A percentile compares a stretch with the other conserved stretches of the same genome.
These are phyloP conservation scores for Sarocladium strictum DNA, from an alignment of 2,329 filamentous ascomycete genomes.

Conservation along the genomic window DNA sequence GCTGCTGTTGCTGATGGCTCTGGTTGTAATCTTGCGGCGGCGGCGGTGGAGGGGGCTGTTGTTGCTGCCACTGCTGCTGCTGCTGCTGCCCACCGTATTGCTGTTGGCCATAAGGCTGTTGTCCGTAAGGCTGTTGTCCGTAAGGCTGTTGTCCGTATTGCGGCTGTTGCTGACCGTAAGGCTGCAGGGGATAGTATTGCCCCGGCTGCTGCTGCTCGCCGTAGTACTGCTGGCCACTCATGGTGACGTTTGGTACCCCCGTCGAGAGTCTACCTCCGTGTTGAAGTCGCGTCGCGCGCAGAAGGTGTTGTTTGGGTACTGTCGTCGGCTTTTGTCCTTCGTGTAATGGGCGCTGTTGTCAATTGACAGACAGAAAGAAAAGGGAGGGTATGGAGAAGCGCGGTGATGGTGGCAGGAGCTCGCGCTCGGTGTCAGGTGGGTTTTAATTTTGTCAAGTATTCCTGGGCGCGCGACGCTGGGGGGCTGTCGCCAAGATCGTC, in stretches of 20 bases:
- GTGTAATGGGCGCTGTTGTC: background rate
- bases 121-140: slow-evolving; percentile 21
- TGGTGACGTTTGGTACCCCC: background rate
- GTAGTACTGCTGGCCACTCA: slow-evolving; percentile 6
- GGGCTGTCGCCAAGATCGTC: background rate
- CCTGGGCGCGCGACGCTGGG: slow-evolving; percentile 3
- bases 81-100: slow-evolving; percentile 15
- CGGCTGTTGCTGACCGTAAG: slow-evolving; percentile 14
- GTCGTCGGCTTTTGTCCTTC: background rate
- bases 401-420: background rate
- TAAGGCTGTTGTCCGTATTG: slow-evolving; percentile 18
- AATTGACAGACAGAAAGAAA: background rate
- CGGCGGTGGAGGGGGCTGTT: slow-evolving; percentile 15
- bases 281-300: background rate
- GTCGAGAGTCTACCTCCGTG: background rate
- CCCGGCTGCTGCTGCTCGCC: slow-evolving; percentile 17
- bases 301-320: background rate
- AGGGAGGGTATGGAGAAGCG: background rate
- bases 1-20: slow-evolving; percentile 17
- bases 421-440: slow-evolving; percentile 5
- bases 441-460: slow-evolving; percentile 8
- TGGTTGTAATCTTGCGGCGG: slow-evolving; percentile 16
- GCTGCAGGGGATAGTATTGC: slow-evolving; percentile 18
- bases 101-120: slow-evolving; percentile 18
- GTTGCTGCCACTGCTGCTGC: slow-evolving; percentile 21